Evolutionary conservation across 1,284 basidiomycete species (phyloP), one percentile per base, ranked within the genome.

Genomic region (Sanghuangporus sanghuang): DNA sequence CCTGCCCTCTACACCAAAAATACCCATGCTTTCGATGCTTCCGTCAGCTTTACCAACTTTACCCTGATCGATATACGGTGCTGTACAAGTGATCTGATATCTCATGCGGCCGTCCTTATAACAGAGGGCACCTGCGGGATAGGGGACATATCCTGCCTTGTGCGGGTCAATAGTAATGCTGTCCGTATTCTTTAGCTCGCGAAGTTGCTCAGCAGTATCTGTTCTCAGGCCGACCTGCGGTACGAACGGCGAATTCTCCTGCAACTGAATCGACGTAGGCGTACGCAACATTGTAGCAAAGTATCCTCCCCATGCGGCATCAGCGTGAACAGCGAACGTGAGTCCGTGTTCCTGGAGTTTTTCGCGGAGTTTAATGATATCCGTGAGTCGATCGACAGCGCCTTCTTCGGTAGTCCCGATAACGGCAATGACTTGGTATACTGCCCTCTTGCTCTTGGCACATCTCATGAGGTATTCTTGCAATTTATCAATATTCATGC

Each of bases 1-100:
- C 78, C 78, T 80, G 65, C 79, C 79, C 67, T 80, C 79, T 35
- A 81, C 69, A 14, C 79, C 79, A 67, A 79, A 80, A 0, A 77
- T 68, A 2, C 79, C 79, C 40, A 80, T 78, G 48, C 69, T 75
- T 55, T 76, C 44, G 8, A n/a, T n/a, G n/a, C n/a, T n/a, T n/a
- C n/a, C n/a, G n/a, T n/a, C n/a, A n/a, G n/a, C n/a, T n/a, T n/a
- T n/a, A n/a, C 44, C 72, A 16, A 71, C 67, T 38, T 63, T 68
- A 18, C 67, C 68, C 32, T 71, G 68, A 49, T 75, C 68, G 32
- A 79, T 67, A 50, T 76, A 74, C 0, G 79, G 77, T 36, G 71
- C 73, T 3, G 71, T 73, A 79, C 78, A 80, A 0, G 78, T 81
- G 9, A 79, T 63, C 32, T 81, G 67, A 63, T 71, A 77, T 8